Evolutionary conservation across 2,329 filamentous ascomycete species (phyloP), one percentile per base, ranked within the genome.

Genomic region (Aspergillus uvarum): DNA sequence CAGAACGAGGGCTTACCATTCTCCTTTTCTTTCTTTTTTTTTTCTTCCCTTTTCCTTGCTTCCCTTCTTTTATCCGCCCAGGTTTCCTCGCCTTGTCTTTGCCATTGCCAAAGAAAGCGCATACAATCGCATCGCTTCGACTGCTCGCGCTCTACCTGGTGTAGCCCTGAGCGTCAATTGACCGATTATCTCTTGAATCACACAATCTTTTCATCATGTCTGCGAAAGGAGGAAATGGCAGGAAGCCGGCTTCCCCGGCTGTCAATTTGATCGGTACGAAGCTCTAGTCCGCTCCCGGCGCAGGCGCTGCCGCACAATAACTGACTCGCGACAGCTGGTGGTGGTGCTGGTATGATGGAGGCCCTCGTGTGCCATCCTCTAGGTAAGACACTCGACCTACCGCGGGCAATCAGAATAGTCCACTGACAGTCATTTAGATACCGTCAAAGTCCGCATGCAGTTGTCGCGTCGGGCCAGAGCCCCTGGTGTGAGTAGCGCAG

Each of bases 371-470:
- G 95, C 78, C 95, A 99, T 82, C 95, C 95, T 63, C 85, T 98
- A 60, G 90, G 90, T 94, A 84, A 70, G 83, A 69, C 26, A 60
- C 55, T 57, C 16, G 10, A 14, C 54, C 42, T 22, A 47, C 48
- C 44, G 38, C 51, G 48, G 8, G 24, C 16, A 11, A 38, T 14
- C 51, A 62, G 61, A 49, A 10, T 62, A 48, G 64, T 64, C 56
- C 59, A 61, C 60, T 74, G 61, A 68, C 67, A 61, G 55, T 67
- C 3, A 53, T 65, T 61, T 51, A 90, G 92, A 97, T 78, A 97
- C 93, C 61, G 96, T 98, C 82, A 97, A 99, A 85, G 95, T 99
- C 63, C 92, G 95, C 69, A 99, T 99, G 96, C 95, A 99, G 81
- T 89, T 99, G 62, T 98, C 95, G 58, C 86, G 89, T 67, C 87